phyloP scores from a whole-genome alignment of 2,329 filamentous ascomycete species.

The Claviceps monticola region DNA sequence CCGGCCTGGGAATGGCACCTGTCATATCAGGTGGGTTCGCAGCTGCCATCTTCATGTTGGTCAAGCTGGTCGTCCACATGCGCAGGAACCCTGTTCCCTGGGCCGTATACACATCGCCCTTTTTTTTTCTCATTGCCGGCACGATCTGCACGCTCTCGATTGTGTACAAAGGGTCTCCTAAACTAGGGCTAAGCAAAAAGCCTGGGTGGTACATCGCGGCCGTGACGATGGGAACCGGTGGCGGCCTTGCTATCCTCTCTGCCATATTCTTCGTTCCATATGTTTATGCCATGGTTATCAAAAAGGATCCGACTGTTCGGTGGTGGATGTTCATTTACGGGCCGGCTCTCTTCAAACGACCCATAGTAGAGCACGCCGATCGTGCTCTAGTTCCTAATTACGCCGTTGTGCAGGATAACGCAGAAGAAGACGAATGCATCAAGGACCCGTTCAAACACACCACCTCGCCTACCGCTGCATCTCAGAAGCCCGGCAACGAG shows the following conservation, averaged over 20 bases:
- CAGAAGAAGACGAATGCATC: slow-evolving; percentile 26
- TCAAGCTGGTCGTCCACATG: slow-evolving; percentile 50
- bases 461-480: not conserved
- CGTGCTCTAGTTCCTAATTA: slow-evolving; percentile 56
- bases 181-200: slow-evolving; percentile 50
- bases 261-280: slow-evolving; percentile 62
- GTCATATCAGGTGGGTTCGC: slow-evolving; percentile 49
- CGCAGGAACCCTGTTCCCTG: slow-evolving; percentile 58
- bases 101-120: slow-evolving; percentile 60
- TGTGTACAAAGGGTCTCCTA: slow-evolving; percentile 69
- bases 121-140: slow-evolving; percentile 65
- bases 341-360: slow-evolving; percentile 49
- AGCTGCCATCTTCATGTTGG: slow-evolving; percentile 55
- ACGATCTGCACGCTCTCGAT: slow-evolving; percentile 64
- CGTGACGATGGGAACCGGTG: slow-evolving; percentile 51
- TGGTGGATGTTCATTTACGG: slow-evolving; percentile 50
- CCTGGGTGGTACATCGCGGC: slow-evolving; percentile 47
- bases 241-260: slow-evolving; percentile 43
- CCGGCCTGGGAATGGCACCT: slow-evolving; percentile 58
- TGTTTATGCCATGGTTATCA: slow-evolving; percentile 52
- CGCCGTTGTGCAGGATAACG: slow-evolving; percentile 56
- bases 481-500: slow-evolving; percentile 18
- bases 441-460: not conserved
- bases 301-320: slow-evolving; percentile 49
- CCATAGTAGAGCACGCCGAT: slow-evolving; percentile 36